Conservation (phyloP, 1,139 yeast species). For the Geotrichum histeridarum region DNA sequence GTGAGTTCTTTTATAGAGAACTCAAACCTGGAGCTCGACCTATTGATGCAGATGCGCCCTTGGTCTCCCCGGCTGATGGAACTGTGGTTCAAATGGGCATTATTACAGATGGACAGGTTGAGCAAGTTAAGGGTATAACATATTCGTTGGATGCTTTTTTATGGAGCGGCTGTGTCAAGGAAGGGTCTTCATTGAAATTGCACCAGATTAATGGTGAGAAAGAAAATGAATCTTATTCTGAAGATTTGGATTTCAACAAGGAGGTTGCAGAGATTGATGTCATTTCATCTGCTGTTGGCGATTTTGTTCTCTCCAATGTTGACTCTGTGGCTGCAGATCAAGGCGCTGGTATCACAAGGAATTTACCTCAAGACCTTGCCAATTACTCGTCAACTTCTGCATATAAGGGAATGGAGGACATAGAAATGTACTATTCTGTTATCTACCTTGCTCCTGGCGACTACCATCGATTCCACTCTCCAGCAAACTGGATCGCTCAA, state of each 20-base stretch:
- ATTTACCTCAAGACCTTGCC: too few relatives aligned
- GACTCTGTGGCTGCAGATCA: constrained; percentile 26
- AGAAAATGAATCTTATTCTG: constrained; percentile 4
- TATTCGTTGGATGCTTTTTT: constrained; percentile 84
- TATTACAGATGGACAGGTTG: constrained; percentile 77
- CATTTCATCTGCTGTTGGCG: constrained; percentile 65
- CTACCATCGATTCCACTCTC: constrained; percentile 95
- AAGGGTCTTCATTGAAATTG: constrained; percentile 56
- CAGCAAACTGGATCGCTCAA: constrained; percentile 92
- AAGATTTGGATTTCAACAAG: constrained; percentile 51
- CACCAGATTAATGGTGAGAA: constrained; percentile 47
- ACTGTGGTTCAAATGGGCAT: constrained; percentile 78
- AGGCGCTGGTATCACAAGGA: constrained; percentile 37
- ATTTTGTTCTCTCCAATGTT: constrained; percentile 48
- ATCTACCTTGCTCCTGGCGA: constrained; percentile 97
- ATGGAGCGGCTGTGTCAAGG: constrained; percentile 46
- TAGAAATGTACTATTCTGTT: constrained; percentile 77
- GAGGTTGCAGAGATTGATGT: constrained; percentile 79
- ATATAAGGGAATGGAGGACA: constrained; percentile 37
- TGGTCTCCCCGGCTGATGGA: constrained; percentile 94
- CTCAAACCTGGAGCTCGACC: constrained; percentile 79
- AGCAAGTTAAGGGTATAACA: constrained; percentile 94
- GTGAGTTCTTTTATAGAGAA: constrained; percentile 85
- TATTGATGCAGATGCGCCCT: constrained; percentile 50
- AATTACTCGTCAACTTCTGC: constrained; percentile 30